Base-by-base conservation (phyloP, 1,284 basidiomycete species). In the Acaromyces ingoldii region DNA sequence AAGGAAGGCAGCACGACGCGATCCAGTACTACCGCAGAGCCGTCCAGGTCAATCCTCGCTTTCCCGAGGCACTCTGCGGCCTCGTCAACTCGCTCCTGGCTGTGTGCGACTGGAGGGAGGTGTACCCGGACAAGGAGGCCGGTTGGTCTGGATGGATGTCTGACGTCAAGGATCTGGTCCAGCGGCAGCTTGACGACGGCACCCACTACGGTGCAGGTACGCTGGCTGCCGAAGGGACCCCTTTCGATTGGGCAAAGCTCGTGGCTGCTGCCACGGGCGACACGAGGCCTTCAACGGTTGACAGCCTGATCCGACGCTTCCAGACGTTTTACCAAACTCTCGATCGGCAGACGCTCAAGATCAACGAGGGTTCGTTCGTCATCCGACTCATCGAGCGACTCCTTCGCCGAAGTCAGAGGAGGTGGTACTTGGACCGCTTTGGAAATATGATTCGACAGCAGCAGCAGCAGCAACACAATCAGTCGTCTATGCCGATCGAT, bases 51-150 rank as follows among this genome's bases (percentile, higher is more conserved):
- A 82, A 83, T 53, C 79, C 82, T 3, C 67, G 79, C 25, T 80
- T 84, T 31, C 78, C 81, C 1, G 83, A 84, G 58, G 83, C 83
- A 1, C 74, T 82, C 9, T 83, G 82, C 57, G 83, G 83, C 4
- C 68, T 84, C 5, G 79, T 77, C 40, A 82, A 81, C 54, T 79
- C 82, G 6, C 76, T 82, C 36, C 78, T 79, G 37, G 79, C 82
- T 0, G 74, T 84, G 4, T 83, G 83, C 63, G 80, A 82, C 65
- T 84, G 83, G 83, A 74, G 74, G 25, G 81, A 81, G 19, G 70
- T 67, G 29, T 64, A 68, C 26, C 6, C 48, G 5, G 63, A 61
- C 15, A 25, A 22, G 6, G 56, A 58, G 26, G 26, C 57, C 3
- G 37, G 56, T 29, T 51, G 53, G 19, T 34, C 59, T 7, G 78